Conservation (phyloP, 2,329 filamentous ascomycete species). For the Fusarium sublunatum region DNA sequence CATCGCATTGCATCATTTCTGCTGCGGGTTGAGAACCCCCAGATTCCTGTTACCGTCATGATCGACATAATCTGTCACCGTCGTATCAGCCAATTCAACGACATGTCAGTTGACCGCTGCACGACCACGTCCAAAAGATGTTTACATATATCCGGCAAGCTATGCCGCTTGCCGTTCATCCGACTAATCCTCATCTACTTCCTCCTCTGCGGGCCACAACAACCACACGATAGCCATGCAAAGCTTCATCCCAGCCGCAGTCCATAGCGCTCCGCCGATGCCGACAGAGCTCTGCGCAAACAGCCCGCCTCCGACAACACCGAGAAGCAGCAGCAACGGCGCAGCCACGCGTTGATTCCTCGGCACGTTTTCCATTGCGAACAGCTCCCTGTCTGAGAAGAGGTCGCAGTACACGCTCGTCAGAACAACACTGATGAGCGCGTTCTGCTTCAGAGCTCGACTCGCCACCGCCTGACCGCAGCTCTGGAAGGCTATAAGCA, state of each 20-base stretch:
- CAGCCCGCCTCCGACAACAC: slow-evolving; percentile 62
- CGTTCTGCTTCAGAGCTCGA: slow-evolving; percentile 74
- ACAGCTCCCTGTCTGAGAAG: slow-evolving; percentile 71
- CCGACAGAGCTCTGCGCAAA: slow-evolving; percentile 60
- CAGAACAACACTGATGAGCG: slow-evolving; percentile 80
- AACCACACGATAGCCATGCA: slow-evolving; percentile 69
- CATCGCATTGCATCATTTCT: slow-evolving; percentile 9
- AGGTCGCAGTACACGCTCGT: slow-evolving; percentile 86
- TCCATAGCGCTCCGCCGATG: slow-evolving; percentile 67
- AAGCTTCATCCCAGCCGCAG: slow-evolving; percentile 67
- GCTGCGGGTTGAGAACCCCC: slow-evolving; percentile 13
- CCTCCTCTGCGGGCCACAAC: slow-evolving; percentile 66
- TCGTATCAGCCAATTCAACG: slow-evolving; percentile 27
- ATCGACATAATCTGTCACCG: slow-evolving; percentile 20
- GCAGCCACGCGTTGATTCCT: slow-evolving; percentile 63
- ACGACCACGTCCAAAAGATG: slow-evolving; percentile 7
- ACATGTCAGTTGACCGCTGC: slow-evolving; percentile 22
- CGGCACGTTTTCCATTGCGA: slow-evolving; percentile 58
- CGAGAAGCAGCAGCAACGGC: slow-evolving; percentile 60
- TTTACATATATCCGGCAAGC: neutral
- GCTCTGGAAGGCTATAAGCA: slow-evolving; percentile 79
- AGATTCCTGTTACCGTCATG: slow-evolving; percentile 27
- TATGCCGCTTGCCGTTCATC: neutral
- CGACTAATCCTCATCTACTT: slow-evolving; percentile 16
- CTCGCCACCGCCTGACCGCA: slow-evolving; percentile 83